phyloP scores from a whole-genome alignment of 139 green algal species.

The Tetradesmus lagerheimii region DNA sequence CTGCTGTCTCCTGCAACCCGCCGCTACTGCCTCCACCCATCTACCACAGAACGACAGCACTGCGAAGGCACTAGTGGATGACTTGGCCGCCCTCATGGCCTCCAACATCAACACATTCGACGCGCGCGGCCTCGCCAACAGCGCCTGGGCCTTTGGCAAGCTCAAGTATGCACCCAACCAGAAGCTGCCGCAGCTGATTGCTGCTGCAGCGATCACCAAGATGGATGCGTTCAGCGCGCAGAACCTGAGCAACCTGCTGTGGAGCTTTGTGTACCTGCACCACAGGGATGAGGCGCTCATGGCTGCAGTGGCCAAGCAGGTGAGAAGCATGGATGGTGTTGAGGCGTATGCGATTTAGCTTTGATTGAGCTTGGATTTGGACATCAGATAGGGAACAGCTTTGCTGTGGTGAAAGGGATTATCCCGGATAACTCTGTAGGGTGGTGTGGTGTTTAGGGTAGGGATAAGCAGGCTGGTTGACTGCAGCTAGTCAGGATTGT shows the following conservation, averaged over 20 bases:
- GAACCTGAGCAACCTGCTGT: conserved; percentile 71
- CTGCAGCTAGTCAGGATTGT: no score
- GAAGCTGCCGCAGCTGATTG: conserved; percentile 58
- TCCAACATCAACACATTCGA: conserved; percentile 61
- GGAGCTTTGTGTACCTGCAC: conserved; percentile 75
- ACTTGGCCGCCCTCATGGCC: conserved; percentile 54
- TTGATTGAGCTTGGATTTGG: no score
- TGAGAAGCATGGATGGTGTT: background rate
- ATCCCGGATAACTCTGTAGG: no score
- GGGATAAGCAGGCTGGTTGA: no score
- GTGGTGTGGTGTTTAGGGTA: no score
- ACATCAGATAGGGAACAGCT: no score
- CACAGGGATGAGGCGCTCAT: conserved; percentile 63
- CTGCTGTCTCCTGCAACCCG: background rate
- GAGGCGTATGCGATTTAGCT: no score
- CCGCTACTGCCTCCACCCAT: background rate
- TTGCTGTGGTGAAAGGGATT: no score
- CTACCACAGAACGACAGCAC: conserved; percentile 49
- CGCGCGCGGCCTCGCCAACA: conserved; percentile 69
- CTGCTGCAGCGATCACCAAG: conserved; percentile 45
- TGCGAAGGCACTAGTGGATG: conserved; percentile 55
- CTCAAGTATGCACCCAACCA: conserved; percentile 59
- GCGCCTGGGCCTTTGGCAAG: conserved; percentile 71
- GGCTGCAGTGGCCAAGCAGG: conserved; percentile 47
- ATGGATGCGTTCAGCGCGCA: conserved; percentile 61